These are phyloP conservation scores for Aspergillus sp. DNA, from an alignment of 2,329 filamentous ascomycete genomes.

Conservation along the genomic window DNA sequence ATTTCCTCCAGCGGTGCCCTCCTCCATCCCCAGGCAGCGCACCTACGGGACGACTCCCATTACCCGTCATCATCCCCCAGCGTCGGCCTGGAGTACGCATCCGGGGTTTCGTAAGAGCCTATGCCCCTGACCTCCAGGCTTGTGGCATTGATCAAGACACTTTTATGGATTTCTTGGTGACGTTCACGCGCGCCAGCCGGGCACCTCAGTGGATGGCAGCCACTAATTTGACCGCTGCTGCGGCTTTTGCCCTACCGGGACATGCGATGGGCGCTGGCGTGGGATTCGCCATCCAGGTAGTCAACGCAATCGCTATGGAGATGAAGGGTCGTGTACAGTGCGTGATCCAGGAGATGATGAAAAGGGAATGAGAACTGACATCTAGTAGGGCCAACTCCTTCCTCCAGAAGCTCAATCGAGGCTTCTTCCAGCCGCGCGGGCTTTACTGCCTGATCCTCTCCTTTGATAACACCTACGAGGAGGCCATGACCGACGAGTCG, in stretches of 20 bases:
- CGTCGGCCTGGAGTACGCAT: not conserved
- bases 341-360: too few species aligned
- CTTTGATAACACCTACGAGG: not conserved
- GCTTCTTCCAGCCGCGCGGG: not conserved
- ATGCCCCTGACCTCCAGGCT: not conserved
- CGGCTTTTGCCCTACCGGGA: too few species aligned
- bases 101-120: conserved; percentile 2
- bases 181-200: not conserved
- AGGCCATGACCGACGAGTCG: not conserved
- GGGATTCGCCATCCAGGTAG: too few species aligned
- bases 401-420: not conserved
- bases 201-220: not conserved
- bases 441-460: not conserved
- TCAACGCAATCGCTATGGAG: too few species aligned
- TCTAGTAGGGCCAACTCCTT: not conserved
- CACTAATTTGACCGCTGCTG: not conserved
- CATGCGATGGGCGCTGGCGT: too few species aligned
- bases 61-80: conserved; percentile 4
- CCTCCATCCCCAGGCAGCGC: too few species aligned
- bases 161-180: not conserved
- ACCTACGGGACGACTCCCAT: not conserved
- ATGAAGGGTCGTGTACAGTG: too few species aligned
- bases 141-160: not conserved
- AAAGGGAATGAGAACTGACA: too few species aligned
- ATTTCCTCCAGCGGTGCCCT: too few species aligned